Evolutionary conservation across 164 flowering plant species (phyloP).

Genomic region (Magnolia officinalis): DNA sequence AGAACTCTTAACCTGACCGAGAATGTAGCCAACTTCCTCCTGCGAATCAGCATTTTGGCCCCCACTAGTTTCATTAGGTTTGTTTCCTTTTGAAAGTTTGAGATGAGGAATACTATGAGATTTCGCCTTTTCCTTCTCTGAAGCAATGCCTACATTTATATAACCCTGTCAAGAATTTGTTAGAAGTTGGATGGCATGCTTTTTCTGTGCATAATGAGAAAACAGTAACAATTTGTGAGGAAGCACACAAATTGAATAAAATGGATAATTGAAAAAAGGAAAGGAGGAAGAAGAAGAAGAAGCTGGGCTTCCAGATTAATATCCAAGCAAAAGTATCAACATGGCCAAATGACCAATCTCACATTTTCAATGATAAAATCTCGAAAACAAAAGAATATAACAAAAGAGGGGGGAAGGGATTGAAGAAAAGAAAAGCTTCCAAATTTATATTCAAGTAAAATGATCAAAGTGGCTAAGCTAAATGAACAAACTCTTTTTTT

Average conservation of each 20-base stretch:
- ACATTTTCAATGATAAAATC: background rate
- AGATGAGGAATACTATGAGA: constrained; percentile 21
- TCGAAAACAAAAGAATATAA: background rate
- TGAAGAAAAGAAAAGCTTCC: background rate
- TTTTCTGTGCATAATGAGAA: background rate
- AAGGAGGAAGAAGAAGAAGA: background rate
- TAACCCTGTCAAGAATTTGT: constrained; percentile 69
- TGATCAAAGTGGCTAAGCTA: background rate
- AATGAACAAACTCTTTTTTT: too few relatives aligned
- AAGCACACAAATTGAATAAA: background rate
- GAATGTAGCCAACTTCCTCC: constrained; percentile 59
- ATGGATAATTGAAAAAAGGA: background rate
- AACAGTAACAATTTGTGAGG: background rate
- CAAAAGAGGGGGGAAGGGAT: background rate
- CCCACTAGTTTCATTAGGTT: constrained; percentile 31
- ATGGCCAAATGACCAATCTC: background rate
- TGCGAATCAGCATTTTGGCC: constrained; percentile 52
- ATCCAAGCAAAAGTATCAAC: too few relatives aligned
- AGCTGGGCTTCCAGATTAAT: background rate
- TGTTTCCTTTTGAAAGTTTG: constrained; percentile 37
- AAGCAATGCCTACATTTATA: constrained; percentile 89
- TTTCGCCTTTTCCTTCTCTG: constrained; percentile 47
- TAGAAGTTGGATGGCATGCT: constrained; percentile 11
- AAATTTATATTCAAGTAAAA: background rate
- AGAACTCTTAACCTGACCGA: constrained; percentile 44